Evolutionary conservation across 2,329 filamentous ascomycete species (phyloP).

Genomic region (Botryotinia calthae): DNA sequence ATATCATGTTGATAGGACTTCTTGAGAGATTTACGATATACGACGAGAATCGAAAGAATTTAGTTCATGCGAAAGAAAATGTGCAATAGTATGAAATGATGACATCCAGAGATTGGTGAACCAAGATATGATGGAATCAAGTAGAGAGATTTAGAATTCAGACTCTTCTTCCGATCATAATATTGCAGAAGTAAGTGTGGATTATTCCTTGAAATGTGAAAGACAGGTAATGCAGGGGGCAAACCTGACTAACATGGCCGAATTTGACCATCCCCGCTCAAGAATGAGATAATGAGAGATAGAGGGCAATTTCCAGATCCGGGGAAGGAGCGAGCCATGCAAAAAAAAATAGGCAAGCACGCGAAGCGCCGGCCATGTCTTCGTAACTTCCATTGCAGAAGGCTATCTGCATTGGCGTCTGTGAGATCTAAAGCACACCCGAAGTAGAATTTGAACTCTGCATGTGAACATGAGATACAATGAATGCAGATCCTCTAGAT

Average conservation of each 20-base stretch:
- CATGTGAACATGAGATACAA: not conserved
- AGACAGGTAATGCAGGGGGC: not conserved
- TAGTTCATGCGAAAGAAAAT: not conserved
- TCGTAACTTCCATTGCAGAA: not conserved
- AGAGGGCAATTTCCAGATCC: not conserved
- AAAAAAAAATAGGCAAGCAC: not conserved
- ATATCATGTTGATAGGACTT: not conserved
- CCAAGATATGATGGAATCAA: not conserved
- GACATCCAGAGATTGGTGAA: too few relatives aligned
- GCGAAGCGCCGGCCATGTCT: not conserved
- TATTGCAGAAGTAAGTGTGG: not conserved
- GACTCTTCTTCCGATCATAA: not conserved
- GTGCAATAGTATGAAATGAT: not conserved
- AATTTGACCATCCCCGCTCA: not conserved
- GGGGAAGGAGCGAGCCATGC: constrained; percentile 3
- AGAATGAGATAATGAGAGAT: not conserved
- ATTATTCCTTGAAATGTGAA: not conserved
- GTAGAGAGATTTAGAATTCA: not conserved
- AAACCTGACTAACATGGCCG: not conserved
- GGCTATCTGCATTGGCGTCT: not conserved
- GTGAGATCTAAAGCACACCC: not conserved
- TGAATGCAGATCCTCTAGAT: not conserved
- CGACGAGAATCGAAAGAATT: not conserved
- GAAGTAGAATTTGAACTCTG: not conserved
- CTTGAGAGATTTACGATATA: not conserved